These are phyloP conservation scores for Fraxinus paxiana DNA, from an alignment of 305 asterid species.

Conservation along the genomic window DNA sequence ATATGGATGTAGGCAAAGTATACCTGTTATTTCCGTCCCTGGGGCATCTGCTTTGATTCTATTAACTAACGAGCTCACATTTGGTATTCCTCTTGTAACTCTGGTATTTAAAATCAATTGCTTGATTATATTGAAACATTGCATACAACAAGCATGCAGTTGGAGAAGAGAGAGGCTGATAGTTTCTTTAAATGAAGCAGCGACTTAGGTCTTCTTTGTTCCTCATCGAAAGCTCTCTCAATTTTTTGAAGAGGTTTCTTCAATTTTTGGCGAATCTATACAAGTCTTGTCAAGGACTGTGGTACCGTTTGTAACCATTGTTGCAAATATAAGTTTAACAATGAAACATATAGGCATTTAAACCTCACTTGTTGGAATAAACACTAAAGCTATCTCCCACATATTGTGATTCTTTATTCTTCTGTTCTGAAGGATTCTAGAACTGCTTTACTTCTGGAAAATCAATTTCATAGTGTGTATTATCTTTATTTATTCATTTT, in stretches of 20 bases:
- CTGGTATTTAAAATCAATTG: not conserved
- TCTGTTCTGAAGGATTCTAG: not conserved
- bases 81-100: conserved; percentile 45
- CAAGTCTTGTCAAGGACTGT: conserved; percentile 22
- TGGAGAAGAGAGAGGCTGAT: conserved; percentile 80
- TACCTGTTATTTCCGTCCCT: conserved; percentile 72
- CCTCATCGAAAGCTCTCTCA: conserved; percentile 83
- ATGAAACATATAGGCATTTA: not conserved
- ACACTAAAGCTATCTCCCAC: not conserved
- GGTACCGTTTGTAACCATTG: not conserved
- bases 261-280: conserved; percentile 66
- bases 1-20: conserved; percentile 57
- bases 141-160: conserved; percentile 45
- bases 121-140: conserved; percentile 4
- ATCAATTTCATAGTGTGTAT: not conserved
- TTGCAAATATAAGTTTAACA: conserved; percentile 4
- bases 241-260: conserved; percentile 64
- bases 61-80: conserved; percentile 72
- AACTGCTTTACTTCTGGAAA: not conserved
- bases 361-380: not conserved
- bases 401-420: not conserved
- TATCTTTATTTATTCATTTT: conserved; percentile 6
- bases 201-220: conserved; percentile 76
- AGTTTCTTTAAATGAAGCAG: conserved; percentile 59
- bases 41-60: conserved; percentile 88